Evolutionary conservation across 228 moss, liverwort and hornwort species (phyloP), one percentile per base, ranked within the genome.

Genomic region (Sphagnum fallax): DNA sequence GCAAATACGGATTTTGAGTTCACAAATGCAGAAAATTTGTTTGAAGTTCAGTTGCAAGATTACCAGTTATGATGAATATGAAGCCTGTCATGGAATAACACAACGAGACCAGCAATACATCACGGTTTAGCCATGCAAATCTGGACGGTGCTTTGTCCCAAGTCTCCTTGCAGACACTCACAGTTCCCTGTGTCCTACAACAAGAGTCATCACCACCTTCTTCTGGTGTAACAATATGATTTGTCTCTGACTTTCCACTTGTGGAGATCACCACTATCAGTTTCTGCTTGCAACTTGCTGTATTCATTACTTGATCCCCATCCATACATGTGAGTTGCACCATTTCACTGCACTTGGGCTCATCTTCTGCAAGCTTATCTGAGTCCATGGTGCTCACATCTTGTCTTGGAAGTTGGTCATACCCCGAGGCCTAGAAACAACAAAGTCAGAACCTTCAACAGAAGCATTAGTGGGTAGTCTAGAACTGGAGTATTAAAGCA

Each of bases 71-170:
- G 16, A 94, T 91, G 78, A 94, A 94, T 71, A 91, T 84, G 65
- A 94, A 82, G 60, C 91, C 94, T 8, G 88, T 88, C 94, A 91
- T 89, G 63, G 94, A 81, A 71, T 91, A 94, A 63, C 91, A 90
- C 4, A 94, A 74, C 0, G 94, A 91, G 14, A 83, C 80, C 71
- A 90, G 71, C 16, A 91, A 79, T 49, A 94, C 91, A 64, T 88
- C 69, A 16, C 84, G 78, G 53, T 94, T 82, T 52, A 71, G 59
- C 73, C 70, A 70, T 4, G 61, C 50, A 70, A 70, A 70, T 15
- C 51, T 60, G 16, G 51, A 32, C 2, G 15, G 48, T 60, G 5
- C 32, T 10, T 50, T 18, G 65, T 9, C 50, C 8, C 47, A 16
- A 4, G 16, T 47, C 62, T 62, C 15, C 5, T 62, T 9, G 8